Evolutionary conservation across 2,329 filamentous ascomycete genomes (phyloP).

Genomic region (Paramyrothecium sp.): DNA sequence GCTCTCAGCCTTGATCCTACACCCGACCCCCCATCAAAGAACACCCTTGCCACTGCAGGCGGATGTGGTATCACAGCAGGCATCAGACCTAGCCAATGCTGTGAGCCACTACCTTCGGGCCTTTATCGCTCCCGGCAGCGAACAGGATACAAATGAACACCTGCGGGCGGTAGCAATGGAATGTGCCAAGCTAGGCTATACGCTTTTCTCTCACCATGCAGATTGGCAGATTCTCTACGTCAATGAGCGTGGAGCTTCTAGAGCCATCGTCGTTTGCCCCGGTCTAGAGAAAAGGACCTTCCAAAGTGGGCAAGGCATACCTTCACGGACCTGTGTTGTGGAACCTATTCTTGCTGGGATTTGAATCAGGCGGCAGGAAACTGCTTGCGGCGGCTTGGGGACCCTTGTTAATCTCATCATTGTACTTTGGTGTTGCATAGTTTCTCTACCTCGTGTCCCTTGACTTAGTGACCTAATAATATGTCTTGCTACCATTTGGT

Average conservation of each 20-base stretch:
- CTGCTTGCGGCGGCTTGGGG: no score
- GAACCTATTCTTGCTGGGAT: no score
- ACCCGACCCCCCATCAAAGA: constrained; percentile 33
- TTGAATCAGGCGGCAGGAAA: no score
- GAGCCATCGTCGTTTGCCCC: constrained; percentile 21
- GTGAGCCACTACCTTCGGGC: constrained; percentile 30
- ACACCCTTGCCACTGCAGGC: constrained; percentile 29
- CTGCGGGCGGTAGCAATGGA: constrained; percentile 37
- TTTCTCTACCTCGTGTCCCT: no score
- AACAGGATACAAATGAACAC: constrained; percentile 26
- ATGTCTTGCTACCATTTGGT: no score
- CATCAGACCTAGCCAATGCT: constrained; percentile 25
- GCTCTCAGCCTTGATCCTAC: constrained; percentile 40
- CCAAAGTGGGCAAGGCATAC: no score
- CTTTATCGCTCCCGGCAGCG: constrained; percentile 26
- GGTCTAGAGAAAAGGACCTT: constrained; percentile 10
- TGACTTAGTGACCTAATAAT: no score
- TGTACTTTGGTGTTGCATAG: no score
- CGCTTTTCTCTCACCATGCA: constrained; percentile 39
- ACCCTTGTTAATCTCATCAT: no score
- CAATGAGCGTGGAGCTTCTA: not conserved
- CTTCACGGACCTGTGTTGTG: no score
- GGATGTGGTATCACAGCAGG: constrained; percentile 26
- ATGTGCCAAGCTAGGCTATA: constrained; percentile 38
- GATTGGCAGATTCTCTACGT: constrained; percentile 33